phyloP scores from a whole-genome alignment of 2,329 filamentous ascomycete genomes.

The Neospermospora avenae region DNA sequence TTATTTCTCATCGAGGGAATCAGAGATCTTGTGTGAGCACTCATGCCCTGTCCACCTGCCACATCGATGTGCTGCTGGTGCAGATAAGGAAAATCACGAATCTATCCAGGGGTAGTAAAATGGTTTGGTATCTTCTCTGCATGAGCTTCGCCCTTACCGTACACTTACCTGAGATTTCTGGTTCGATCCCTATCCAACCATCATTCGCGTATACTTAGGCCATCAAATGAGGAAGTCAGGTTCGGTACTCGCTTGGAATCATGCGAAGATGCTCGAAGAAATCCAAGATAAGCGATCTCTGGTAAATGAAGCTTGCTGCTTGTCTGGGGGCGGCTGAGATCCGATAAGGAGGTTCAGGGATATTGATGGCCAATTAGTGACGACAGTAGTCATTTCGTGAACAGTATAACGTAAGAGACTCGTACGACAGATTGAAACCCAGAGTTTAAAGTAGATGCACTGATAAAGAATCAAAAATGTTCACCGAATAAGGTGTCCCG shows the following conservation, averaged over 20 bases:
- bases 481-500: too few relatives aligned
- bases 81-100: constrained; percentile 7
- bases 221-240: not conserved
- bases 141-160: constrained; percentile 4
- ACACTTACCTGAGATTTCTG: not conserved
- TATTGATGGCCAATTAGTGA: constrained; percentile 4
- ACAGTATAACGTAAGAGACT: constrained; percentile 2
- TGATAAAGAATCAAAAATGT: too few relatives aligned
- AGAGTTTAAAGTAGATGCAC: not conserved
- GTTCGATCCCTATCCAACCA: not conserved
- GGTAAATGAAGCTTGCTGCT: constrained; percentile 11
- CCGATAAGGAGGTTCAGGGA: constrained; percentile 11
- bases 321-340: constrained; percentile 6
- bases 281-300: constrained; percentile 12
- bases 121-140: not conserved
- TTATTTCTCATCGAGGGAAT: not conserved
- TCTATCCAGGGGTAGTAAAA: constrained; percentile 1
- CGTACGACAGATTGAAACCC: not conserved
- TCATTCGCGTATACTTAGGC: not conserved
- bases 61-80: not conserved
- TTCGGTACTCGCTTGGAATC: constrained; percentile 2
- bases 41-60: not conserved
- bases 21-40: constrained; percentile 5
- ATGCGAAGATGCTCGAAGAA: not conserved
- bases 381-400: constrained; percentile 3